Base-by-base conservation (phyloP, 2,329 filamentous ascomycete species). In the Fusarium fujikuroi region DNA sequence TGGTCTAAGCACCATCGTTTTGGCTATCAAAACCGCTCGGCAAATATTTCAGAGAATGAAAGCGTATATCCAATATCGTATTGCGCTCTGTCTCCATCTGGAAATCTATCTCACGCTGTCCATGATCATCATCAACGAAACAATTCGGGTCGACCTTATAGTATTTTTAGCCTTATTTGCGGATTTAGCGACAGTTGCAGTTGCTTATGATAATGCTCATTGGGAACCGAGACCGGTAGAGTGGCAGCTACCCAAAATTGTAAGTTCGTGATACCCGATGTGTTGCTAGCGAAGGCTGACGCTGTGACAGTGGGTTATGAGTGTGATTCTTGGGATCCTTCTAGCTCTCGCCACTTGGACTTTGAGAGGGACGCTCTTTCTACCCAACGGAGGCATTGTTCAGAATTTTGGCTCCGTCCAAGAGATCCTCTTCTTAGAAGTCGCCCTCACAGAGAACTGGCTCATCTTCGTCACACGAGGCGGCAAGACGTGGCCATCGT, bases 41-140 rank as follows among this genome's bases (percentile, higher is more conserved):
- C 66, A 73, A 1, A 73, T 73, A 2, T 73, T 74, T 3, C 67
- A 73, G 14, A 43, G 59, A 16, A 73, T 74, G 67, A 74, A 73
- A 25, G 71, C 67, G 1, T 74, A 74, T 2, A 74, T 73, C 2
- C 71, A 73, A 37, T 72, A 72, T 1, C 70, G 70, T 39, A 72
- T 72, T 2, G 70, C 70, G 2, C 40, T 73, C 0, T 73, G 66
- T 11, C 57, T 72, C 0, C 70, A 73, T 1, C 12, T 67, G 5
- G 70, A 73, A 0, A 73, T 73, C 1, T 73, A 71, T 40, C 47
- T 72, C 4, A 70, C 70, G 0, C 40, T 73, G 0, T 72, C 70
- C 1, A 73, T 72, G 60, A 21, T 73, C 28, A 73, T 72, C n/a
- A 49, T 72, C 39, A 72, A 73, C 43, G 70, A 72, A 12, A 72